Conservation (phyloP, 768 basidiomycete genomes). For the Podaxis mareebaensis region DNA sequence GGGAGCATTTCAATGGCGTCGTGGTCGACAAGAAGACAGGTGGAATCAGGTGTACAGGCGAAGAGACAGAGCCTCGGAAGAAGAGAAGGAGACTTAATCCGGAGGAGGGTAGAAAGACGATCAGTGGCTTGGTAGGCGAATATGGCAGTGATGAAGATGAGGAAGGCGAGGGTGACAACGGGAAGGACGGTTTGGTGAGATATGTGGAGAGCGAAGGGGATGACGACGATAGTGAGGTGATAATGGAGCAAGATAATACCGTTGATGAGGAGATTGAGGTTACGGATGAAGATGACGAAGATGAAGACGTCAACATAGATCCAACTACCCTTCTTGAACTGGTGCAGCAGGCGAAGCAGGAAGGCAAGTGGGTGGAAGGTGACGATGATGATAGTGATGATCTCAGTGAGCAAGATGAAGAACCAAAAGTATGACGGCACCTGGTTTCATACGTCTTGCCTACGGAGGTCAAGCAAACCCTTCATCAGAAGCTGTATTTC, state of each 20-base stretch:
- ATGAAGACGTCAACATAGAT: slow-evolving; percentile 19
- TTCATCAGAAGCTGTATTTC: slow-evolving; percentile 86
- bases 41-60: slow-evolving; percentile 27
- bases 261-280: slow-evolving; percentile 55
- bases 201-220: slow-evolving; percentile 55
- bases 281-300: slow-evolving; percentile 41
- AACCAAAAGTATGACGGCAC: neutral
- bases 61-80: slow-evolving; percentile 33
- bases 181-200: slow-evolving; percentile 37
- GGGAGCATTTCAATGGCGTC: slow-evolving; percentile 65
- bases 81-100: slow-evolving; percentile 62
- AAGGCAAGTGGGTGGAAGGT: slow-evolving; percentile 21
- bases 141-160: slow-evolving; percentile 54
- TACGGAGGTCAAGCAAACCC: slow-evolving; percentile 73
- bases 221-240: slow-evolving; percentile 26
- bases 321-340: slow-evolving; percentile 18
- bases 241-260: slow-evolving; percentile 39
- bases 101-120: slow-evolving; percentile 53
- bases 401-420: slow-evolving; percentile 4
- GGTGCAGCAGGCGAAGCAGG: slow-evolving; percentile 19
- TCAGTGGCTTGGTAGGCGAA: slow-evolving; percentile 40
- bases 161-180: slow-evolving; percentile 20
- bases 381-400: slow-evolving; percentile 22
- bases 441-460: slow-evolving; percentile 60
- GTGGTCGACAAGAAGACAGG: slow-evolving; percentile 58